Base-by-base conservation (phyloP, 108 stramenopile genomes). In the Conticribra weissflogii region DNA sequence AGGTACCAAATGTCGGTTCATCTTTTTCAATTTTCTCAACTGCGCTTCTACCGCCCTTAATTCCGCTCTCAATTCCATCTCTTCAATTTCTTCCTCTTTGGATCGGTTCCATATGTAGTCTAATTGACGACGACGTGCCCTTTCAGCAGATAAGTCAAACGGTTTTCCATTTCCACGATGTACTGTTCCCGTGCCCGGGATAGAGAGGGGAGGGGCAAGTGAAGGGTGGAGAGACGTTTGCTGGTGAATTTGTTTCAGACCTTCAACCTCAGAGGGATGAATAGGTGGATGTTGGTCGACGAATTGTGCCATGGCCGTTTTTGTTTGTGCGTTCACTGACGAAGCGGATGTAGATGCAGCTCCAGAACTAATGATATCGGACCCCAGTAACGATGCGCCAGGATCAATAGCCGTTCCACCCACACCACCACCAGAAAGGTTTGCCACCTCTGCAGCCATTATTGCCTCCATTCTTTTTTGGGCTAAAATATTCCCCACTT, bases 61-160 rank as follows among this genome's bases (percentile, higher is more conserved):
- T 72, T 96, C 95, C 24, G 85, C 87, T 16, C 91, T 82, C 16
- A 96, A 64, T 41, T 57, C 65, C 22, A 74, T 61, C 63, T 94
- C 95, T 63, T 94, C 92, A 24, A 30, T 49, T 74, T 94, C 95
- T 54, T 96, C 92, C 36, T 86, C 92, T 66, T 92, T 91, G 59
- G 88, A 79, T 50, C 91, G 71, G 46, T 82, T 82, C 91, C 91
- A 96, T 28, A 89, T 48, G 15, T 78, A 79, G 50, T 94, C 89
- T 63, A 92, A 57, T 62, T 89, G 83, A 4, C 59, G 45, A 22
- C 95, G 74, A 25, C 95, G 77, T 74, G 88, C 84, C 51, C 80
- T 66, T 84, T 97, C 96, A 19, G 83, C 73, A 31, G 52, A 66
- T 17, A 89, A 59, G 62, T 95, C 88, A 81, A 96, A 96, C 52